Conservation (phyloP, 257 asterid species). For the Solanum paucissectum region DNA sequence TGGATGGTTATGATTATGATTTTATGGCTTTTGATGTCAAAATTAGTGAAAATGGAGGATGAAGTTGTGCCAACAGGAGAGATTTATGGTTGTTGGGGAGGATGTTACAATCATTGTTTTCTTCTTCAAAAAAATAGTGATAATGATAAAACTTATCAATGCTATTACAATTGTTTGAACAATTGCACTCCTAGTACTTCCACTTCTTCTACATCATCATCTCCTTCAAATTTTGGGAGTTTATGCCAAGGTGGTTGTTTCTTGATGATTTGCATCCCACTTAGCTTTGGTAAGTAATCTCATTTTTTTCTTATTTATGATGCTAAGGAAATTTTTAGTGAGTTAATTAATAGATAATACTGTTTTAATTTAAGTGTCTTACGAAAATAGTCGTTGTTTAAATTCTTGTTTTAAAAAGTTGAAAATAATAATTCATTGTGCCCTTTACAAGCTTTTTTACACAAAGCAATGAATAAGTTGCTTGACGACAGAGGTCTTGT, state of each 20-base stretch:
- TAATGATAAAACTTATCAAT: neutral
- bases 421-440: too few species aligned
- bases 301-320: neutral
- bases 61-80: neutral
- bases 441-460: too few species aligned
- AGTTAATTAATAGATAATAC: neutral
- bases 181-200: neutral
- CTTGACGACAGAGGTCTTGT: too few species aligned
- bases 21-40: neutral
- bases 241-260: conserved; percentile 45
- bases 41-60: neutral
- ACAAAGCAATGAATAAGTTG: too few species aligned
- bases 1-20: neutral
- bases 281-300: conserved; percentile 17
- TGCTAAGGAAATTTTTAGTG: neutral
- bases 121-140: neutral
- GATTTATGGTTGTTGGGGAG: conserved; percentile 5
- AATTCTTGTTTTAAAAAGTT: too few species aligned
- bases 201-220: conserved; percentile 1
- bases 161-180: neutral
- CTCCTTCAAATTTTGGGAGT: conserved; percentile 10
- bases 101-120: conserved; percentile 3
- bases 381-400: neutral
- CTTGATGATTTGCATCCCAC: conserved; percentile 14
- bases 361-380: neutral